These are phyloP conservation scores for Pseudogymnoascus sp. DNA, from an alignment of 2,329 filamentous ascomycete genomes.

Conservation along the genomic window DNA sequence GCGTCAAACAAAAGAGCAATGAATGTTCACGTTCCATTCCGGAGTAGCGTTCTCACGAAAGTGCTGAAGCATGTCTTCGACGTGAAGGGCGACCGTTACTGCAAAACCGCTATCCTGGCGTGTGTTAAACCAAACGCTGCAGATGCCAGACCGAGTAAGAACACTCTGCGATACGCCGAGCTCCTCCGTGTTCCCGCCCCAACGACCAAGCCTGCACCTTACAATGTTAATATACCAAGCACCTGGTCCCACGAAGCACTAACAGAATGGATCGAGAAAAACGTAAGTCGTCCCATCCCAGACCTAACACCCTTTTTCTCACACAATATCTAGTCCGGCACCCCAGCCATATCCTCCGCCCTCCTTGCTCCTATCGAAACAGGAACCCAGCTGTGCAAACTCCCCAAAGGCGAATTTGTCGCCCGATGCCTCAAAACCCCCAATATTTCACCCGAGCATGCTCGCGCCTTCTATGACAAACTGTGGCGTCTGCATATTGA, in stretches of 20 bases:
- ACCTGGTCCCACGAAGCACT: constrained; percentile 35
- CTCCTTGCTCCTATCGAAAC: constrained; percentile 35
- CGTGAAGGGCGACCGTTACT: constrained; percentile 56
- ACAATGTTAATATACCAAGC: constrained; percentile 27
- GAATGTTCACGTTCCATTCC: constrained; percentile 70
- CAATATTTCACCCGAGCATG: constrained; percentile 32
- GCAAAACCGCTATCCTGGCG: constrained; percentile 95
- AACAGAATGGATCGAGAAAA: constrained; percentile 33
- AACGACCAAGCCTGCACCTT: constrained; percentile 19
- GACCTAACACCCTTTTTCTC: background rate
- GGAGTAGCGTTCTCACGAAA: constrained; percentile 72
- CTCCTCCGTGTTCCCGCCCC: constrained; percentile 36
- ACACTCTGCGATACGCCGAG: constrained; percentile 86
- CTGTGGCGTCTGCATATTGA: constrained; percentile 37
- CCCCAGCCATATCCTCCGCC: constrained; percentile 28
- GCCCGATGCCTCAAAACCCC: constrained; percentile 33
- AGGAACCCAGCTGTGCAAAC: constrained; percentile 35
- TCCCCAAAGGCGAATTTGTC: constrained; percentile 34
- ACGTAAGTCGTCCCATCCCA: constrained; percentile 28
- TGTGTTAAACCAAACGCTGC: constrained; percentile 90
- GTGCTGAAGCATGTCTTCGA: constrained; percentile 88
- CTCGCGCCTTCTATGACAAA: constrained; percentile 35
- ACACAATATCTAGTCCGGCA: constrained; percentile 31
- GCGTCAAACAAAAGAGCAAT: constrained; percentile 45
- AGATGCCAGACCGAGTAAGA: constrained; percentile 76